Evolutionary conservation across 2,329 filamentous ascomycete genomes (phyloP), one percentile per base, ranked within the genome.

Genomic region (Colletotrichum graminicola): DNA sequence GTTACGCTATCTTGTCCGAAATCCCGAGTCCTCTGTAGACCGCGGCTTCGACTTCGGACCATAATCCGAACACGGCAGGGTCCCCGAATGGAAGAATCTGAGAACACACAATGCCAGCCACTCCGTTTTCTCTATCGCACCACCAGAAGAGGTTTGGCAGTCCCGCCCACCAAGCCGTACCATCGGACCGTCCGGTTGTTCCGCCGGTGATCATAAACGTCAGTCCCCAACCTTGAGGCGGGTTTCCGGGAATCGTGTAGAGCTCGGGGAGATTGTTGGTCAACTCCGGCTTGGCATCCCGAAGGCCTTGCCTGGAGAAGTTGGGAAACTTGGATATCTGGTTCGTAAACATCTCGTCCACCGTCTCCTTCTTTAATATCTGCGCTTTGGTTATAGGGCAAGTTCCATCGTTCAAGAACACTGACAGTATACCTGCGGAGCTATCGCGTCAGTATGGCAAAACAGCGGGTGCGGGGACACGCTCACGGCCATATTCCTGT

Each of bases 281-380:
- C 11, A 88, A 78, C 18, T 85, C 80, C 0, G 84, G 84, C 72
- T 88, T 88, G 0, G 85, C 80, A 1, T 83, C 82, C 0, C 84
- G 77, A 2, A 88, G 81, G 2, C 76, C 75, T 70, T 82, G 80
- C 1, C 86, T 82, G 1, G 83, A 82, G 67, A 88, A 89, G 72
- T 90, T 76, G 0, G 89, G 88, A 59, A 87, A 84, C 1, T 85
- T 71, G 0, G 87, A 83, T 62, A 91, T 86, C 73, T 90, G 90
- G 76, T 93, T 92, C 67, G 82, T 82, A 78, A 90, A 92, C 88
- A 93, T 91, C 41, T 86, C 79, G 16, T 90, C 84, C 0, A 93
- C 86, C 0, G 90, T 92, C 39, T 84, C 81, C 21, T 84, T 82
- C 26, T 83, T 80, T 8, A 93, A 82, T 41, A 93, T 85, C 62